Evolutionary conservation across 108 stramenopile genomes (phyloP).

Genomic region (Cyclotella kingstonii): DNA sequence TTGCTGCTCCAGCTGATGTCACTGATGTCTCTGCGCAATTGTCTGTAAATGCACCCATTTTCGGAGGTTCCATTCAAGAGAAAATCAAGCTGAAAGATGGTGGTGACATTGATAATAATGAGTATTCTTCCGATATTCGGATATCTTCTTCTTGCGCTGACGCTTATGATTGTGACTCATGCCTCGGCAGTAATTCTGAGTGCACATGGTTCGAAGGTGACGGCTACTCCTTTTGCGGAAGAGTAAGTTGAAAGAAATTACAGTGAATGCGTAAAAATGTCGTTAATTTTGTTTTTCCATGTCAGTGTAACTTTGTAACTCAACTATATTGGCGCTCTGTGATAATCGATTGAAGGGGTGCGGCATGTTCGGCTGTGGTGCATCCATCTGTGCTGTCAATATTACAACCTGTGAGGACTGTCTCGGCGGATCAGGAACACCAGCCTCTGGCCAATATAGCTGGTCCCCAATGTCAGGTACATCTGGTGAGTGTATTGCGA

Average conservation of each 20-base stretch:
- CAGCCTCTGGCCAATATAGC: conserved; percentile 11
- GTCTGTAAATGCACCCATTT: too few species aligned
- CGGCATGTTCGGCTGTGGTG: conserved; percentile 12
- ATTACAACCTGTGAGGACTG: conserved; percentile 7
- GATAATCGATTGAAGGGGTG: too few species aligned
- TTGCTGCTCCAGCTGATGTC: too few species aligned
- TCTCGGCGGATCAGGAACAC: not conserved
- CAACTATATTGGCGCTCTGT: too few species aligned
- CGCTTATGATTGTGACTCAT: not conserved
- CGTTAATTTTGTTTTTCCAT: not conserved
- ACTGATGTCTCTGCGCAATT: too few species aligned
- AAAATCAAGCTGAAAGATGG: too few species aligned
- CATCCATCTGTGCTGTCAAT: conserved; percentile 1
- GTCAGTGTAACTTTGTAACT: not conserved
- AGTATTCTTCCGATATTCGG: not conserved
- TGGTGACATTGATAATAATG: not conserved
- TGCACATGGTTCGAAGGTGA: conserved; percentile 11
- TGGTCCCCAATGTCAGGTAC: conserved; percentile 12
- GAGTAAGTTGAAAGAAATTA: too few species aligned
- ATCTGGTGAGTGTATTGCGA: conserved; percentile 8
- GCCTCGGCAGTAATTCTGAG: not conserved
- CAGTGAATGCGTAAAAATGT: not conserved
- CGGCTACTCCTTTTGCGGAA: too few species aligned
- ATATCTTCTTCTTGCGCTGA: not conserved
- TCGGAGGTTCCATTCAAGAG: too few species aligned